These are phyloP conservation scores for Macrotyloma uniflorum DNA, from an alignment of 306 rosid species.

Conservation along the genomic window DNA sequence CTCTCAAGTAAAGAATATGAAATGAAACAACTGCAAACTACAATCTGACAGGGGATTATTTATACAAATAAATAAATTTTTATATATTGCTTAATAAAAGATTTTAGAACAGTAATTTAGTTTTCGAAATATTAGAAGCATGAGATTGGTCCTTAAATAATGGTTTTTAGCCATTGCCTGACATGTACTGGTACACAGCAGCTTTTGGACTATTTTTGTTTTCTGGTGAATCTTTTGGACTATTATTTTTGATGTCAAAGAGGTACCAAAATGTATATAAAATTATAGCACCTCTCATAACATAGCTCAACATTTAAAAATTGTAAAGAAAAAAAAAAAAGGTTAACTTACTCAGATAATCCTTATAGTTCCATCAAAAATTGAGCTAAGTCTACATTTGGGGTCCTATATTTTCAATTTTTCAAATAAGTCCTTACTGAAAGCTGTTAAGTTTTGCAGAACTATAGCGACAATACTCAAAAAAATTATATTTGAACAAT, in stretches of 20 bases:
- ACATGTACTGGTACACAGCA: background rate
- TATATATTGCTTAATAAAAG: background rate
- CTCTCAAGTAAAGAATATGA: background rate
- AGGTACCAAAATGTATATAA: background rate
- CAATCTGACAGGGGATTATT: background rate
- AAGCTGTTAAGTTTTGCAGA: background rate
- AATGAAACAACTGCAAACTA: constrained; percentile 15
- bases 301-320: background rate
- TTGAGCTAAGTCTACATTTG: background rate
- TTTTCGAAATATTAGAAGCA: background rate
- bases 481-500: background rate
- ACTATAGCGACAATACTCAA: background rate
- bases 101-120: constrained; percentile 5
- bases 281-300: background rate
- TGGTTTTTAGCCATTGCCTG: background rate
- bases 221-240: background rate
- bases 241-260: constrained; percentile 5
- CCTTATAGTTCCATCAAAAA: background rate
- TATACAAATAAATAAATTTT: background rate
- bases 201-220: background rate
- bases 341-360: background rate
- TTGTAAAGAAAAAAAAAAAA: background rate
- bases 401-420: background rate
- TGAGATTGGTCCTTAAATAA: background rate
- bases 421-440: background rate